Evolutionary conservation across 2,329 filamentous ascomycete genomes (phyloP).

Genomic region (Neoarthrinium moseri): DNA sequence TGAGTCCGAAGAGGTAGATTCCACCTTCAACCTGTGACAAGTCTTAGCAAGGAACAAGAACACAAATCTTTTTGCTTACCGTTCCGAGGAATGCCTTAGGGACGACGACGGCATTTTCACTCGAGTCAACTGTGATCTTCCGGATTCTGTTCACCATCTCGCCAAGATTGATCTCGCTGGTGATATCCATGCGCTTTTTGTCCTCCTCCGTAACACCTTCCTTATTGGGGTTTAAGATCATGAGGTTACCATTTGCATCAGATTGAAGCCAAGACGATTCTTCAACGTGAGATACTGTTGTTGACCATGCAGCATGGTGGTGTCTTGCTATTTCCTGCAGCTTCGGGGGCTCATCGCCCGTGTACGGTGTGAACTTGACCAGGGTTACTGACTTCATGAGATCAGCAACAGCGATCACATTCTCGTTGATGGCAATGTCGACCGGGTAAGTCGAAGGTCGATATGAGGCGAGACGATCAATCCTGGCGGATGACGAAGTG

Average conservation of each 20-base stretch:
- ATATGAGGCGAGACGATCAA: conserved; percentile 74
- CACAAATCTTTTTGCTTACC: conserved; percentile 65
- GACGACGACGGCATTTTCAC: conserved; percentile 65
- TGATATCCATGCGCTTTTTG: conserved; percentile 66
- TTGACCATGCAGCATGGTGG: conserved; percentile 79
- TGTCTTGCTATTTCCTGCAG: conserved; percentile 77
- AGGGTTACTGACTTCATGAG: conserved; percentile 90
- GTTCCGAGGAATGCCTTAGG: conserved; percentile 88
- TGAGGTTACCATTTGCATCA: conserved; percentile 84
- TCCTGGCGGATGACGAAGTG: conserved; percentile 51
- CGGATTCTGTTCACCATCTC: conserved; percentile 92
- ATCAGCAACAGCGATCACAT: conserved; percentile 81
- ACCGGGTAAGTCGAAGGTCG: conserved; percentile 82
- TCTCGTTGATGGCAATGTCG: conserved; percentile 71
- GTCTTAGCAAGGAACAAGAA: neutral
- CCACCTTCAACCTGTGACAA: conserved; percentile 74
- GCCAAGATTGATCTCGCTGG: conserved; percentile 79
- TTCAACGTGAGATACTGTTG: conserved; percentile 71
- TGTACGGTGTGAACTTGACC: conserved; percentile 65
- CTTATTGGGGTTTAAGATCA: conserved; percentile 73
- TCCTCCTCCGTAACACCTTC: conserved; percentile 75
- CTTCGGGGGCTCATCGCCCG: conserved; percentile 55
- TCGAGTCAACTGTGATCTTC: conserved; percentile 66
- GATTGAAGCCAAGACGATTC: conserved; percentile 76
- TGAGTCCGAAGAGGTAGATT: conserved; percentile 84